phyloP scores from a whole-genome alignment of 2,329 filamentous ascomycete genomes.

The Pseudocercospora macadamiae region DNA sequence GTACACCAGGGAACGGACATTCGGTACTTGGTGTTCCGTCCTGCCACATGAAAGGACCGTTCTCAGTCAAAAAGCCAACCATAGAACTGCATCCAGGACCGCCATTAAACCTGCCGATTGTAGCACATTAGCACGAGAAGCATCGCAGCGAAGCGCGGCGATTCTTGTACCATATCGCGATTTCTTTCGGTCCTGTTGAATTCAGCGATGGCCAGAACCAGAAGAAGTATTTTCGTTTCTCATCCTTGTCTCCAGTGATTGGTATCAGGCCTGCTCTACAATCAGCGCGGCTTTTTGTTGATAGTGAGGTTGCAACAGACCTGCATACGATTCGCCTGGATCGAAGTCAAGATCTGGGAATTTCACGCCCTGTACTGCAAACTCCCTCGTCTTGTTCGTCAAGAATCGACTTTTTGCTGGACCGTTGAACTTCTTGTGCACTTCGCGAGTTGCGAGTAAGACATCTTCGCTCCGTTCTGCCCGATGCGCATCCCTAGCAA shows the following conservation, averaged over 20 bases:
- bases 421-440: background rate
- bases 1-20: background rate
- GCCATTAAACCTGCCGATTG: constrained; percentile 26
- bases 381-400: constrained; percentile 19
- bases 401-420: constrained; percentile 10
- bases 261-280: constrained; percentile 49
- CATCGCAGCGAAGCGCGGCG: background rate
- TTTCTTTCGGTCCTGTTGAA: constrained; percentile 51
- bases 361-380: constrained; percentile 34
- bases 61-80: constrained; percentile 26
- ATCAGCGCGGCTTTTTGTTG: background rate
- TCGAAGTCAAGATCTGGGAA: constrained; percentile 47
- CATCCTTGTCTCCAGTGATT: constrained; percentile 53
- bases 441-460: background rate
- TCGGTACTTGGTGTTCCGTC: constrained; percentile 13
- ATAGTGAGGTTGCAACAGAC: background rate
- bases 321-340: constrained; percentile 48
- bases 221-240: constrained; percentile 54
- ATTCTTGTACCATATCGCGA: constrained; percentile 52
- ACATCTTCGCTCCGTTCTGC: background rate
- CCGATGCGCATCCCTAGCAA: background rate
- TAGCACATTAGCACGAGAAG: background rate
- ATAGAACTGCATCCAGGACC: constrained; percentile 29
- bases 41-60: constrained; percentile 43
- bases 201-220: constrained; percentile 61